These are phyloP conservation scores for Kazachstania psychrophila DNA, from an alignment of 805 yeast species.

Conservation along the genomic window DNA sequence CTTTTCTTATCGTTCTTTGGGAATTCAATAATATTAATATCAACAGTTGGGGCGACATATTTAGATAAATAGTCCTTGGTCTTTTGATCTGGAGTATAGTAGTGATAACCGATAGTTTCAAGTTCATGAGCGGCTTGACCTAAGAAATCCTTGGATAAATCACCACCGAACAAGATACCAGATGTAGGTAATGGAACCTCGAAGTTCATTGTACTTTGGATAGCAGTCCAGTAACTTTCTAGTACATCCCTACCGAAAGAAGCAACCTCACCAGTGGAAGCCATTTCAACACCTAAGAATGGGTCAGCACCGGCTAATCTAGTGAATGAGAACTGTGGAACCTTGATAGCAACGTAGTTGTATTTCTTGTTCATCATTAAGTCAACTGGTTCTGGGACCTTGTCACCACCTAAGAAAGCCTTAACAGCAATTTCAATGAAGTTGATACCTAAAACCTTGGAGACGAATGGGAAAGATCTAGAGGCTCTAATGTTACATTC, in stretches of 20 bases:
- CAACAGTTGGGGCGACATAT: constrained; percentile 31
- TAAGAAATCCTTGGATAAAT: constrained; percentile 58
- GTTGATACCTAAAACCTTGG: constrained; percentile 90
- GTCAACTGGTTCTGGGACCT: constrained; percentile 71
- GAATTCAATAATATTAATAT: constrained; percentile 64
- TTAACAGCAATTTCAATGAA: constrained; percentile 91
- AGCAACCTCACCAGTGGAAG: constrained; percentile 98
- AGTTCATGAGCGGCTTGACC: constrained; percentile 65
- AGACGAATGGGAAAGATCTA: constrained; percentile 97
- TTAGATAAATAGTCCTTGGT: constrained; percentile 62
- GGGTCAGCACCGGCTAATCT: constrained; percentile 99
- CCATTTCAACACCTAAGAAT: constrained; percentile 97
- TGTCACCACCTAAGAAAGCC: constrained; percentile 62
- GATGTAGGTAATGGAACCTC: constrained; percentile 83
- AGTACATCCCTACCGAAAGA: constrained; percentile 78
- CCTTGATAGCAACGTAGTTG: constrained; percentile 89
- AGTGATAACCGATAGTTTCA: constrained; percentile 63
- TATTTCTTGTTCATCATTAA: constrained; percentile 62
- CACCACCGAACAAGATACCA: constrained; percentile 93
- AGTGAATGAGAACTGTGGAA: constrained; percentile 97
- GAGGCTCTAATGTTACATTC: constrained; percentile 99
- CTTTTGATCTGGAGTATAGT: constrained; percentile 63
- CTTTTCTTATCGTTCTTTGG: constrained; percentile 91
- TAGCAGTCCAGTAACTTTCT: constrained; percentile 97
- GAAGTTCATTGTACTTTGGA: constrained; percentile 96